Conservation (phyloP, 2,329 filamentous ascomycete genomes). For the Furcasterigmium sp. region DNA sequence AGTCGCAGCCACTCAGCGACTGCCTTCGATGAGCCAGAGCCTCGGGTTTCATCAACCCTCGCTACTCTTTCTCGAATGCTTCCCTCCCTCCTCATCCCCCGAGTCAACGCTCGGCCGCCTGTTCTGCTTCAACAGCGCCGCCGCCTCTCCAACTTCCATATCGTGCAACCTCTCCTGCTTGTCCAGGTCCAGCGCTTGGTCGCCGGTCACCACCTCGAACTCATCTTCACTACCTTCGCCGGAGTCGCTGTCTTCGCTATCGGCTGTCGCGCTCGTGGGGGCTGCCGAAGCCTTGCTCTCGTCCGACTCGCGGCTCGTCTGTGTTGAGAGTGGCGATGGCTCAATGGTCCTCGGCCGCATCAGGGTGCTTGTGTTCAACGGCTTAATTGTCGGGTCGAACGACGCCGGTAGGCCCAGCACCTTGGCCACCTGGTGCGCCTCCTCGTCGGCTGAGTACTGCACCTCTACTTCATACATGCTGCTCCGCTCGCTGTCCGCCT, state of each 20-base stretch:
- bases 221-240: constrained; percentile 33
- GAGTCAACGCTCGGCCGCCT: constrained; percentile 22
- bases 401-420: constrained; percentile 57
- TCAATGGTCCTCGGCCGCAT: constrained; percentile 1
- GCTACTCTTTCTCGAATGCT: constrained; percentile 9
- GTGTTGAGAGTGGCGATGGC: background rate
- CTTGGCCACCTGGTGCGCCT: constrained; percentile 59
- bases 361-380: constrained; percentile 28
- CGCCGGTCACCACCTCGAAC: constrained; percentile 32
- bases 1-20: background rate
- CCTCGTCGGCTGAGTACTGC: constrained; percentile 52
- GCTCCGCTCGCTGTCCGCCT: constrained; percentile 50
- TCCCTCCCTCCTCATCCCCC: constrained; percentile 26
- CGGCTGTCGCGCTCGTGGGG: constrained; percentile 14
- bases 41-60: constrained; percentile 4
- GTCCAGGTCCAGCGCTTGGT: constrained; percentile 37
- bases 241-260: constrained; percentile 34
- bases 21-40: background rate
- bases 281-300: background rate
- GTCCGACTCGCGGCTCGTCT: background rate
- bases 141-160: constrained; percentile 56
- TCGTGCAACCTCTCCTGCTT: constrained; percentile 50
- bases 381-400: constrained; percentile 61
- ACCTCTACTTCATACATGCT: constrained; percentile 50
- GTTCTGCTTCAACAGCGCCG: constrained; percentile 34